phyloP scores from a whole-genome alignment of 176 grass and related monocot species.

The Chloris gayana region DNA sequence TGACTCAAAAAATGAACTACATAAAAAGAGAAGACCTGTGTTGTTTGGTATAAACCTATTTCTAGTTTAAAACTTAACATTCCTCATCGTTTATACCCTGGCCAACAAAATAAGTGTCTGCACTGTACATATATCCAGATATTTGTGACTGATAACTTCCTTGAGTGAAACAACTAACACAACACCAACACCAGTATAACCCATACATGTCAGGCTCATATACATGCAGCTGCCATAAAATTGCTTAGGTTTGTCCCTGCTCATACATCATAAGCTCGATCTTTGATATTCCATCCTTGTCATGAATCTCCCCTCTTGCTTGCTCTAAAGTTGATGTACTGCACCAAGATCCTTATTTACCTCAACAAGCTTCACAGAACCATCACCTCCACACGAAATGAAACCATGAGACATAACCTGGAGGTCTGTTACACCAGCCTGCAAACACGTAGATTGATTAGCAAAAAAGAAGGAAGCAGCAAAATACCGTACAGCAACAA shows the following conservation, averaged over 20 bases:
- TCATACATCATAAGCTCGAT: conserved; percentile 26
- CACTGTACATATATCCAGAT: conserved; percentile 15
- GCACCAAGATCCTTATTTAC: conserved; percentile 57
- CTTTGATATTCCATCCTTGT: conserved; percentile 21
- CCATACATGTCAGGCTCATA: conserved; percentile 16
- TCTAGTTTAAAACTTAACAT: conserved; percentile 42
- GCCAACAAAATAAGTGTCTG: conserved; percentile 23
- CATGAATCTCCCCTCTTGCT: conserved; percentile 27
- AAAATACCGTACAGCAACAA: neutral
- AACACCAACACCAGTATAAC: conserved; percentile 11
- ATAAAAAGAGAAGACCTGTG: neutral
- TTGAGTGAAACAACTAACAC: conserved; percentile 12
- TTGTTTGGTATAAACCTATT: conserved; percentile 26
- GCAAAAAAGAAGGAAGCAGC: conserved; percentile 23
- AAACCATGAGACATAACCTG: conserved; percentile 80
- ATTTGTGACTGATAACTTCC: neutral
- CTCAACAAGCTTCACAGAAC: conserved; percentile 82
- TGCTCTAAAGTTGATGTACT: conserved; percentile 32
- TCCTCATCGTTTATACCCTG: conserved; percentile 7
- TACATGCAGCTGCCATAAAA: conserved; percentile 15
- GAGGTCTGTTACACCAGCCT: conserved; percentile 93
- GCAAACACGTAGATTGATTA: conserved; percentile 39
- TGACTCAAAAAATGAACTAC: neutral
- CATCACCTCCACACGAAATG: conserved; percentile 90
- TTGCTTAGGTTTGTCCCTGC: neutral